Evolutionary conservation across 2,329 filamentous ascomycete genomes (phyloP), one percentile per base, ranked within the genome.

Genomic region (Fusarium odoratissimum): DNA sequence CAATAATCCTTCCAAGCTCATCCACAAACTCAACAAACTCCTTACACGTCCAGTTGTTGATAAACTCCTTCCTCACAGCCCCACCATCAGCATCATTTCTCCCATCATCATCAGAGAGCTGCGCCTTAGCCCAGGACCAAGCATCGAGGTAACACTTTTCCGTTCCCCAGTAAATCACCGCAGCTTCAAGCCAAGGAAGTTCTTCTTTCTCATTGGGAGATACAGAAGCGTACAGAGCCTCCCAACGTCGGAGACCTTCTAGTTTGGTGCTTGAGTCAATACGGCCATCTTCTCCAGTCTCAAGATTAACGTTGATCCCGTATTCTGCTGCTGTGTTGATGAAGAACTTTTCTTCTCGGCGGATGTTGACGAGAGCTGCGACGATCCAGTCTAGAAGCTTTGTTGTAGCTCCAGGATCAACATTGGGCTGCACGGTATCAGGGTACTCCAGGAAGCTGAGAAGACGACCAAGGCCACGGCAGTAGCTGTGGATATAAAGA

Each of bases 81-180:
- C 91, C 91, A 0, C 90, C 90, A 77, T 93, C 91, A 1, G 83
- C 83, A 76, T 92, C 91, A n/a, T 79, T 76, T n/a, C 73, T 69
- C 1, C 54, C 64, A 23, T 69, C 51, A 5, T 67, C 64, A 4
- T 69, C 69, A 4, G 76, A 72, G 23, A 82, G 78, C 73, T 86
- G 81, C 8, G 78, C 71, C 69, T 79, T 83, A 7, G 86, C 86
- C 79, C 84, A 87, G 14, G 82, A 84, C 90, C 90, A 92, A 17
- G 90, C 86, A 42, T 87, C 84, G 23, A 91, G 78, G 77, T 91
- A 92, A 67, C 86, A 87, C 51, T 85, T 89, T 81, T 95, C 93
- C 3, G 91, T 94, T n/a, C 90, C 90, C 90, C 92, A 95, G 30
- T 95, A 87, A n/a, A 93, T 86, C 5, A 93, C 87, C 69, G 93